Evolutionary conservation across 176 grass and related monocot genomes (phyloP).

Genomic region (Zea luxurians): DNA sequence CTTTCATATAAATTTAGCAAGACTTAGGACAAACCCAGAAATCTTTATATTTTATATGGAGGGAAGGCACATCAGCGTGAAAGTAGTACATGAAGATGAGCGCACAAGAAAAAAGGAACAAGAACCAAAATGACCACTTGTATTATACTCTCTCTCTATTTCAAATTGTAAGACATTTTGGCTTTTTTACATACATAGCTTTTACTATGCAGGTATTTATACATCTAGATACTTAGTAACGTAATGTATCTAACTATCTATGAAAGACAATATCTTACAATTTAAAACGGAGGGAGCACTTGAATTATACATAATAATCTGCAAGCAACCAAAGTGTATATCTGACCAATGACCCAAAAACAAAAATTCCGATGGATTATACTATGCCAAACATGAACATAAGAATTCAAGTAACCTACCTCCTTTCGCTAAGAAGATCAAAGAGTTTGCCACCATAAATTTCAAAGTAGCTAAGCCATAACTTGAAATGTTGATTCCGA

Average conservation of each 20-base stretch:
- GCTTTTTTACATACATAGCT: neutral
- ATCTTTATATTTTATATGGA: neutral
- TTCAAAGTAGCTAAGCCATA: slow-evolving; percentile 82
- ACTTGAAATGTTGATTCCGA: slow-evolving; percentile 52
- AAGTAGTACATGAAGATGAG: neutral
- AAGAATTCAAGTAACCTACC: slow-evolving; percentile 39
- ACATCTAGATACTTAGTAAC: neutral
- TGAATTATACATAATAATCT: neutral
- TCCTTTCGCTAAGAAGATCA: slow-evolving; percentile 76
- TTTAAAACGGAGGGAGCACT: neutral
- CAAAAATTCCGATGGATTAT: neutral
- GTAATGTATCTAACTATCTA: neutral
- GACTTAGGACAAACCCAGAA: neutral
- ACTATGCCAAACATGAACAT: slow-evolving; percentile 7
- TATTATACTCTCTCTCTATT: neutral
- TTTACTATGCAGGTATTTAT: neutral
- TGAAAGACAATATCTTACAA: neutral
- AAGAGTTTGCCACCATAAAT: slow-evolving; percentile 77
- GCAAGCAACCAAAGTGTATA: neutral
- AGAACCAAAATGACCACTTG: neutral
- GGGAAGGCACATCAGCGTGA: neutral
- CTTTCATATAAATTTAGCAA: neutral
- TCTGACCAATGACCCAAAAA: neutral
- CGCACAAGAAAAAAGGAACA: neutral
- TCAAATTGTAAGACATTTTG: neutral